A percentile compares a stretch with the other conserved stretches of the same genome.
Evolutionary conservation across 129 eudicot species (phyloP).

Genomic region (Sambucus nigra): DNA sequence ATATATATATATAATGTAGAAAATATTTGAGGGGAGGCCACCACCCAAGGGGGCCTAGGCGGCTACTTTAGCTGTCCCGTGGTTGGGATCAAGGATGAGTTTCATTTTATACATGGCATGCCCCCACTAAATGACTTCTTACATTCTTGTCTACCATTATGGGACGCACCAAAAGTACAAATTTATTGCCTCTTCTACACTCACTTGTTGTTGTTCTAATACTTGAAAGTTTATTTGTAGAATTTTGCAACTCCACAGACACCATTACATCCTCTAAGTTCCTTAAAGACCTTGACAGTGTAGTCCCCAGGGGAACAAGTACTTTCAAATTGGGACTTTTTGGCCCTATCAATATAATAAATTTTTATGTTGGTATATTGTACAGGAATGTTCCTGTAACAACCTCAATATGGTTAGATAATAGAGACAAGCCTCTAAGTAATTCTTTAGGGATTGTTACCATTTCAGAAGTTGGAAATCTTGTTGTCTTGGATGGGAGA

Average conservation of each 20-base stretch:
- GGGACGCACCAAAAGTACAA: background rate
- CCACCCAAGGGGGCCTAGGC: no score
- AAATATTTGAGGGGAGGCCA: no score
- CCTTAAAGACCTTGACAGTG: conserved; percentile 18
- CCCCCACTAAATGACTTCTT: no score
- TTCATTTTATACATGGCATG: no score
- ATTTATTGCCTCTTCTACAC: background rate
- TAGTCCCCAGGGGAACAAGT: conserved; percentile 17
- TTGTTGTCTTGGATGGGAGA: conserved; percentile 17
- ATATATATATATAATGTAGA: no score
- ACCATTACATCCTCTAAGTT: conserved; percentile 5
- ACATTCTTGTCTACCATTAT: background rate
- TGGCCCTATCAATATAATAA: conserved; percentile 17
- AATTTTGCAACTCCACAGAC: background rate
- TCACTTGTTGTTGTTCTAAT: background rate
- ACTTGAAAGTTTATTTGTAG: background rate
- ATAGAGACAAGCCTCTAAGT: conserved; percentile 25
- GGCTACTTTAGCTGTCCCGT: no score
- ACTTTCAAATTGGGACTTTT: conserved; percentile 30
- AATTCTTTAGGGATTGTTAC: conserved; percentile 26
- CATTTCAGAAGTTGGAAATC: conserved; percentile 28
- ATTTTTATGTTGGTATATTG: conserved; percentile 31
- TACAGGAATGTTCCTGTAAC: conserved; percentile 2
- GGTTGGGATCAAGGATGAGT: no score
- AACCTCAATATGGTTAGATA: conserved; percentile 33